Evolutionary conservation across 208 protist genomes (phyloP), one percentile per base, ranked within the genome.

Genomic region (Zelonia costaricensis): DNA sequence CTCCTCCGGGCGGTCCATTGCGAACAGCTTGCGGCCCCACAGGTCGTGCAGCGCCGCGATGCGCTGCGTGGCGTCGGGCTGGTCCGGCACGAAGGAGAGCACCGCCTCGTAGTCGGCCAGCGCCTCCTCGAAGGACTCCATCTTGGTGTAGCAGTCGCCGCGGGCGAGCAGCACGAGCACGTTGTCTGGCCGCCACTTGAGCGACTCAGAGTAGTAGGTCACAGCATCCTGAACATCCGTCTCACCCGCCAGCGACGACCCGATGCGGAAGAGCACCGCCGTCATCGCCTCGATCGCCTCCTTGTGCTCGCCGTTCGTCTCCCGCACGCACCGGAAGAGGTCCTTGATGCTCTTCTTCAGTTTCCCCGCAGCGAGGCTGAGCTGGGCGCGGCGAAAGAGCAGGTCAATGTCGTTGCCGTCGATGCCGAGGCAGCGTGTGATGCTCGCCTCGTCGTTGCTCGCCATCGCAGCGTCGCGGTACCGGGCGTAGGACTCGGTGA

Each of bases 151-250:
- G 68, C 90, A 96, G 59, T 93, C 87, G 7, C 78, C 86, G 30
- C 90, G 84, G 2, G 90, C 87, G 58, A 93, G 78, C 31, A 96
- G 67, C 22, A 94, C 91, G 25, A 80, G 77, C 53, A 78, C 73
- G 73, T 96, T 96, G 58, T 93, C 87, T 2, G 73, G 49, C 12
- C 82, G 70, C 91, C 87, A 96, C 65, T 93, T 83, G 56, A 96
- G 81, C 31, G 86, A 93, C 51, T 89, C 85, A n/a, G 86, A 82
- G 72, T 93, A 96, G 71, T 93, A 96, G 15, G 74, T 59, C 23
- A 93, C 78, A 13, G 87, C 85, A 46, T 91, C 78, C 64, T 83
- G 68, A 28, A 91, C 23, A 36, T 73, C 69, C 36, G 56, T 56
- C 45, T 82, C 47, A 9, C 82, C 78, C 54, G 83, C 79, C 51